Evolutionary conservation across 768 basidiomycete species (phyloP).

Genomic region (Cantharellus anzutake): DNA sequence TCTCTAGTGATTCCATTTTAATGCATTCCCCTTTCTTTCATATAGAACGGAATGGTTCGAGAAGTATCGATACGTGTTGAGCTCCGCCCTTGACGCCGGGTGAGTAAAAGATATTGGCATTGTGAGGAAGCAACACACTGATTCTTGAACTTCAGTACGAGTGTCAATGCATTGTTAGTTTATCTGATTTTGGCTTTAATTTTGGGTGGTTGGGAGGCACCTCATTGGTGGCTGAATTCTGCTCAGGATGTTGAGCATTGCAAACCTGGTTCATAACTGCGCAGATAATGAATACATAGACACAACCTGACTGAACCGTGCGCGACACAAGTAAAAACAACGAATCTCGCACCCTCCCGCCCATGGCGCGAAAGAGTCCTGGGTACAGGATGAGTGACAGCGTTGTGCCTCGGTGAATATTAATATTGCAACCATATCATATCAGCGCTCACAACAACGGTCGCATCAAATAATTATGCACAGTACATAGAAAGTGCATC

Average conservation of each 20-base stretch:
- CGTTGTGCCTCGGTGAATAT: no score
- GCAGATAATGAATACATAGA: no score
- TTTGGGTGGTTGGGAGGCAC: background rate
- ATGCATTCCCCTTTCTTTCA: background rate
- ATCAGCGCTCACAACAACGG: no score
- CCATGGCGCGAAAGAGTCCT: no score
- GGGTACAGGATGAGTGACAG: no score
- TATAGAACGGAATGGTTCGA: background rate
- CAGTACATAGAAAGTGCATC: no score
- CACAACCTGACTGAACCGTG: no score
- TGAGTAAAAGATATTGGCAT: background rate
- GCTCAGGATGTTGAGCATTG: conserved; percentile 1
- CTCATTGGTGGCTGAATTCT: background rate
- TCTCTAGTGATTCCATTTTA: background rate
- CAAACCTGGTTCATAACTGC: background rate
- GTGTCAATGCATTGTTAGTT: background rate
- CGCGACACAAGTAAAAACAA: no score
- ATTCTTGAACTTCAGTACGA: background rate
- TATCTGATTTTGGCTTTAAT: background rate
- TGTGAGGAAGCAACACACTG: background rate
- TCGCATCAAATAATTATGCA: no score
- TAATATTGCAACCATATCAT: no score
- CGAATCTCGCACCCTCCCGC: no score
- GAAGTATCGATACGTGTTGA: background rate
- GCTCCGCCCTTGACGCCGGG: background rate